These are phyloP conservation scores for Luffa aegyptiaca DNA, from an alignment of 306 rosid species.

Conservation along the genomic window DNA sequence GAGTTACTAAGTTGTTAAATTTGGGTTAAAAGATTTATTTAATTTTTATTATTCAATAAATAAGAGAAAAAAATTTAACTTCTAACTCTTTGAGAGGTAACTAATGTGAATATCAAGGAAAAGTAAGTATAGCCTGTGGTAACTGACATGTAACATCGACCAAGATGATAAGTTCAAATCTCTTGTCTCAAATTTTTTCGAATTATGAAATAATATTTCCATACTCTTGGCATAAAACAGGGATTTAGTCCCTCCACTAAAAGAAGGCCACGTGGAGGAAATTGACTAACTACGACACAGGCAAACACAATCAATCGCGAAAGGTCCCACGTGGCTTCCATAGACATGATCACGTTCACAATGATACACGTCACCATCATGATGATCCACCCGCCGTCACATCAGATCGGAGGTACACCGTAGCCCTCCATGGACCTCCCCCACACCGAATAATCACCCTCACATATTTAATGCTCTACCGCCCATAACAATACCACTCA, in stretches of 20 bases:
- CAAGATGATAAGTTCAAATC: no score
- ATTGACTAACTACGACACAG: not conserved
- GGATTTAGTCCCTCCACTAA: not conserved
- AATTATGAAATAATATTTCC: no score
- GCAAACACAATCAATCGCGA: not conserved
- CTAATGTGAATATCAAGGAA: no score
- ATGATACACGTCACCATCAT: not conserved
- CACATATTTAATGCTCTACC: slow-evolving; percentile 3
- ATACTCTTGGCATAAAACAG: no score
- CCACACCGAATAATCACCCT: not conserved
- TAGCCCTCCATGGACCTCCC: not conserved
- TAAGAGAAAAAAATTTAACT: no score
- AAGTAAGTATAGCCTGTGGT: no score
- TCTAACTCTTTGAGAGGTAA: no score
- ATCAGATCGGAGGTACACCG: not conserved
- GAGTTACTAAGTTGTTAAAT: no score
- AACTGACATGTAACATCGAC: no score
- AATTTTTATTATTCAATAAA: no score
- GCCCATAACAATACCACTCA: not conserved
- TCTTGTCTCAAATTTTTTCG: no score
- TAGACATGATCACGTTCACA: slow-evolving; percentile 7
- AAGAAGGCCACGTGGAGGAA: not conserved
- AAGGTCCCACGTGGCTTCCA: slow-evolving; percentile 1
- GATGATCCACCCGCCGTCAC: slow-evolving; percentile 9
- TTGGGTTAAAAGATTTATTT: no score